phyloP scores from a whole-genome alignment of 495 filamentous ascomycete species.

The Aspergillus bridgeri region DNA sequence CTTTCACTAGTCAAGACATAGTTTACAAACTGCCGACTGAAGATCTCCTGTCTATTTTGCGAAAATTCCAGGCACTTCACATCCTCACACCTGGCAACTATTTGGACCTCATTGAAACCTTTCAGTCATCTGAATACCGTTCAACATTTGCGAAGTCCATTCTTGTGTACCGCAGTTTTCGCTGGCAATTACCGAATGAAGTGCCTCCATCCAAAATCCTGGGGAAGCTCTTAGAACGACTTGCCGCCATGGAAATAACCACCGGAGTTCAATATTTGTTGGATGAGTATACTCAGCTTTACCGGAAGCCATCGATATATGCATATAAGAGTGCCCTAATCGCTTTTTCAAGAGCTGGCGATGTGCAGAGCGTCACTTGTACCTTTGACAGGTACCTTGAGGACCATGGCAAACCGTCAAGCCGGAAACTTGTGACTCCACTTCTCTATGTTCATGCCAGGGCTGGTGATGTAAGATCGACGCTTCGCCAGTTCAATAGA shows the following conservation, averaged over 20 bases:
- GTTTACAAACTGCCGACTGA: slow-evolving; percentile 25
- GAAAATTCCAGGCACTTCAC: slow-evolving; percentile 19
- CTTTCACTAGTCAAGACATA: slow-evolving; percentile 18
- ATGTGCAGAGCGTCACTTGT: slow-evolving; percentile 27
- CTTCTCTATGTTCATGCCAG: slow-evolving; percentile 65
- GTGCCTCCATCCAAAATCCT: slow-evolving; percentile 22
- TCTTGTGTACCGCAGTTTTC: slow-evolving; percentile 41
- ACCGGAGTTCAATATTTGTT: slow-evolving; percentile 49
- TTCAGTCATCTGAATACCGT: slow-evolving; percentile 23
- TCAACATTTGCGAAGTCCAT: slow-evolving; percentile 27
- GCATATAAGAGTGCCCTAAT: slow-evolving; percentile 32
- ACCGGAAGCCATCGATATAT: slow-evolving; percentile 22
- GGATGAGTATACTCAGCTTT: slow-evolving; percentile 41
- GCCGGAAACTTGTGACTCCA: slow-evolving; percentile 36
- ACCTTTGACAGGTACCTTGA: slow-evolving; percentile 32
- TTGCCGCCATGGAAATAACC: slow-evolving; percentile 27
- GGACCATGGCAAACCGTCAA: slow-evolving; percentile 34
- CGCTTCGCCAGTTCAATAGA: slow-evolving; percentile 56
- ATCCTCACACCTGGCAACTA: slow-evolving; percentile 26
- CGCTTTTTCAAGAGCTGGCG: slow-evolving; percentile 29
- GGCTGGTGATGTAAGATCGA: slow-evolving; percentile 56
- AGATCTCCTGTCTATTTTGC: slow-evolving; percentile 27
- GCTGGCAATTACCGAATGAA: slow-evolving; percentile 23
- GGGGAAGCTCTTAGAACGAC: slow-evolving; percentile 18
- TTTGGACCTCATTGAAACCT: slow-evolving; percentile 24